Evolutionary conservation across 441 rosid genomes (phyloP), one percentile per base, ranked within the genome.

Genomic region (Bruguiera hainesii): DNA sequence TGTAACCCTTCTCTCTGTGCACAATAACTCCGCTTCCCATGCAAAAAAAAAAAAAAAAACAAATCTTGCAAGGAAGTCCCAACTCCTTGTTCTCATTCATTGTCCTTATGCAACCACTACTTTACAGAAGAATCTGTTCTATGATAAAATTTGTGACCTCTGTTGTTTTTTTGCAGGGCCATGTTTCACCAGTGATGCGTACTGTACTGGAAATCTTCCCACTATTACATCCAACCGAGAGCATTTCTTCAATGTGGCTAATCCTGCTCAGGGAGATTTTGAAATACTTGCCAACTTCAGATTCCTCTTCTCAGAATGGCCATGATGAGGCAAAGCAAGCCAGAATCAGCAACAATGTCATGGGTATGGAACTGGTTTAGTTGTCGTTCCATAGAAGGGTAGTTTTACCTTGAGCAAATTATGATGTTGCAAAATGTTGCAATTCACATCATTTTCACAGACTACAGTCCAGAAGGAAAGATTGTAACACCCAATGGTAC

Each of bases 181-280:
- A 86, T 74, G 83, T 90, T 61, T 85, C 90, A 35, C 98, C 94
- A 72, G 79, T 90, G 68, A 85, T 93, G 64, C 94, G 98, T 52
- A 79, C 90, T 64, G 85, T 87, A 73, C 80, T 96, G 75, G 99
- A 92, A 70, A 79, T 89, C 71, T 75, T 90, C 71, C 99, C 98
- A 35, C 77, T 85, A 57, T 73, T 96, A 79, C 79, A 73, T 62
- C 99, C 99, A 62, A 75, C 89, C 20, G 88, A 89, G 67, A 83
- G 83, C 51, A 87, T 96, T 80, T 81, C 94, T 58, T 85, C 98
- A 65, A 84, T 85, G 93, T 93, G 99, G 99, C 85, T 84, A 39
- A 69, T 85, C 68, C 84, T 96, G 59, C 87, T 90, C 19, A 82
- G 92, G 78, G 87, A 81, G 62, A 83, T 88, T 78, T 76, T 89